Base-by-base conservation (phyloP, 192 early-diverging fungal genomes). In the Coemansia sp. region DNA sequence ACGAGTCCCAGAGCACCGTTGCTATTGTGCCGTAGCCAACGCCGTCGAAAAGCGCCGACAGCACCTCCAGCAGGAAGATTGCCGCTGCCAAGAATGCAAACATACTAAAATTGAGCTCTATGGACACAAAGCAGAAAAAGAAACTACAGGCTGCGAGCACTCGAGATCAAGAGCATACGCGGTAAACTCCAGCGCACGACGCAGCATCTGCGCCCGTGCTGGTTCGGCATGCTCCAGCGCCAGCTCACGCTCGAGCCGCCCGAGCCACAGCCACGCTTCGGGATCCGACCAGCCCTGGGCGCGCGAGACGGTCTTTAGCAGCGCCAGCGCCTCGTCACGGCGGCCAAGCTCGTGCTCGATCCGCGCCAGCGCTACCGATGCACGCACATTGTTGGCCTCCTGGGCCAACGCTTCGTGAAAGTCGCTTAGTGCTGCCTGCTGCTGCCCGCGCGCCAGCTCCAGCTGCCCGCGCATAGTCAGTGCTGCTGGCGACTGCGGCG, bases 21-120 rank as follows among this genome's bases (percentile, higher is more conserved):
- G 68, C 60, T 14, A 88, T 53, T 0, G 48, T 49, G n/a, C 83
- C 68, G 53, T 83, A 83, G 36, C 84, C 79, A 45, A 83, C 57
- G 26, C 64, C 30, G 53, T 78, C 81, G 23, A 87, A 56, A 10
- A 73, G 54, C 52, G 83, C 84, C 47, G 88, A 83, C 36, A 83
- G 45, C 18, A 84, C 61, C 52, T 87, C 88, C 23, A 90, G 65
- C 41, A 84, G 50, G 20, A 87, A 69, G 41, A 90, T 78, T 28
- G 63, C 48, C 38, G 84, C 46, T 2, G 80, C 75, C 49, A 88
- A 69, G 47, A 71, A 73, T 75, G 83, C 81, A 42, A 58, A 37
- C 11, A 40, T 30, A 60, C 56, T 71, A 15, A 15, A 15, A 11
- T 11, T 15, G 2, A 6, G 39, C 12, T 39, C 34, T 46, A 66